Conservation (phyloP, 179 eudicot species). For the Sideroxylon spinosum region DNA sequence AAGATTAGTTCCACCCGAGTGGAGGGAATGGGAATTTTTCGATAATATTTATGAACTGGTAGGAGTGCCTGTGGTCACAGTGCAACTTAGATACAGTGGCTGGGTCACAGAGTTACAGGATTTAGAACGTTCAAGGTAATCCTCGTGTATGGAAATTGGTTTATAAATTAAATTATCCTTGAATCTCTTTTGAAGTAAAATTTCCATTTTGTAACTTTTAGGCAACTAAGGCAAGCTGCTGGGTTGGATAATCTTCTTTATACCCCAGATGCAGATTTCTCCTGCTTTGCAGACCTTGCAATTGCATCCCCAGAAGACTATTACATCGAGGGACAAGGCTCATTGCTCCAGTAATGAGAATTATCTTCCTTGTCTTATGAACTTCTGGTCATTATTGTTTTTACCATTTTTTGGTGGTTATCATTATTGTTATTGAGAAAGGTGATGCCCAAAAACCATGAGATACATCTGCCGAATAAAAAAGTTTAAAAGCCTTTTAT, state of each 20-base stretch:
- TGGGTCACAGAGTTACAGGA: slow-evolving; percentile 98
- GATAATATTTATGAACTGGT: slow-evolving; percentile 82
- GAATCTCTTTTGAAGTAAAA: background rate
- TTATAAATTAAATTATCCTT: background rate
- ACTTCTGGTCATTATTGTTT: background rate
- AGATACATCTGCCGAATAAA: background rate
- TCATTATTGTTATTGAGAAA: background rate
- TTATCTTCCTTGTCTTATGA: background rate
- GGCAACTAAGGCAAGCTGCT: slow-evolving; percentile 73
- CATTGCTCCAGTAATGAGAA: slow-evolving; percentile 77
- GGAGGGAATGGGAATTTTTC: slow-evolving; percentile 76
- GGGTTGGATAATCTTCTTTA: slow-evolving; percentile 87
- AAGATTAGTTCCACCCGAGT: slow-evolving; percentile 71
- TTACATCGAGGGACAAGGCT: slow-evolving; percentile 79
- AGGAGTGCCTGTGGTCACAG: slow-evolving; percentile 97
- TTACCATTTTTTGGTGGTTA: background rate
- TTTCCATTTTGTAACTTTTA: slow-evolving; percentile 24
- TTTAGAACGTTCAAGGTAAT: slow-evolving; percentile 69
- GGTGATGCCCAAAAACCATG: background rate
- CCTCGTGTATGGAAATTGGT: background rate
- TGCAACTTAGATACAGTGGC: slow-evolving; percentile 92
- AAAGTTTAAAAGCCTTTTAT: background rate
- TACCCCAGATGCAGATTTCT: slow-evolving; percentile 95
- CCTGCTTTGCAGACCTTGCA: slow-evolving; percentile 95
- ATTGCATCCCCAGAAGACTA: slow-evolving; percentile 85